phyloP scores from a whole-genome alignment of 148 eudicot species.

The Dysphania ambrosioides region DNA sequence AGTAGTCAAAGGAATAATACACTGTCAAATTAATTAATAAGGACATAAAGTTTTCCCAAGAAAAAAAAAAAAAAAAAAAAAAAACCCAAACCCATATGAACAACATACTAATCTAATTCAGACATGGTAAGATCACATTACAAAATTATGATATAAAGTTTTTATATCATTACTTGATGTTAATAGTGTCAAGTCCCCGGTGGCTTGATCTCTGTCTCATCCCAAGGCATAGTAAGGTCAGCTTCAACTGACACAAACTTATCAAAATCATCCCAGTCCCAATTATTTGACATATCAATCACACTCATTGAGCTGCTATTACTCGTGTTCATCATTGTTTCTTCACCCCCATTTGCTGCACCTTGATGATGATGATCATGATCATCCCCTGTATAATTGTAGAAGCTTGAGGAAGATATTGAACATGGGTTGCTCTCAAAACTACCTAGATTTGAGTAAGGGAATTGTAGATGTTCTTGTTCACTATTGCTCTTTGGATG shows the following conservation, averaged over 20 bases:
- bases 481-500: conserved; percentile 18
- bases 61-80: not conserved
- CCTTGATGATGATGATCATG: conserved; percentile 3
- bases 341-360: conserved; percentile 11
- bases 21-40: conserved; percentile 2
- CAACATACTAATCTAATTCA: conserved; percentile 16
- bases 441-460: conserved; percentile 38
- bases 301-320: conserved; percentile 19
- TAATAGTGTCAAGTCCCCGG: conserved; percentile 13
- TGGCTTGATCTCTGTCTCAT: conserved; percentile 45
- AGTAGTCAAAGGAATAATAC: conserved; percentile 17
- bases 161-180: not conserved
- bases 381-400: conserved; percentile 28
- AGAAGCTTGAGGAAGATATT: conserved; percentile 29
- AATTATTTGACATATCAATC: conserved; percentile 39
- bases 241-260: conserved; percentile 41
- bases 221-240: conserved; percentile 52
- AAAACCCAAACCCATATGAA: conserved; percentile 23
- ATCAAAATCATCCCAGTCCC: conserved; percentile 69
- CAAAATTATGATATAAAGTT: not conserved
- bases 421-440: conserved; percentile 43
- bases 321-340: conserved; percentile 8
- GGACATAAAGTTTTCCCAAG: not conserved
- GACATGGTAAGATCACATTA: conserved; percentile 11
- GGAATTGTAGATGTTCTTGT: conserved; percentile 36